Conservation (phyloP, 176 grass and related monocot species). For the Bonia amplexicaulis region DNA sequence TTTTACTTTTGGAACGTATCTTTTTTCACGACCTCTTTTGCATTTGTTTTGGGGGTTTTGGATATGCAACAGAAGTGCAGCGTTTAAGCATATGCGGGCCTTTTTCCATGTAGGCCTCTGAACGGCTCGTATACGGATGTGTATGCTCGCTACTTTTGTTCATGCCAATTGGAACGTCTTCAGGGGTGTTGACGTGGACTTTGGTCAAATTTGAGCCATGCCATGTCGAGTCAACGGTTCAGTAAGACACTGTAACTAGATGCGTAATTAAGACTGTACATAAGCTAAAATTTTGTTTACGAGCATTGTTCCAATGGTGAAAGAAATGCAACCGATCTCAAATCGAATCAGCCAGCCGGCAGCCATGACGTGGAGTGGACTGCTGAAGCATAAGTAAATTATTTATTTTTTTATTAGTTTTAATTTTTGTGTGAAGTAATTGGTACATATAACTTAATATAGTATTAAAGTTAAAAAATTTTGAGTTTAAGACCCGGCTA, state of each 20-base stretch:
- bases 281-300: not conserved
- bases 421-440: too few species aligned
- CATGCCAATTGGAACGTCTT: not conserved
- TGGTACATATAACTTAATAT: too few species aligned
- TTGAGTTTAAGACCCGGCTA: too few species aligned
- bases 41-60: not conserved
- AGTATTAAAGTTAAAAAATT: accelerated
- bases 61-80: not conserved
- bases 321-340: not conserved
- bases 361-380: not conserved
- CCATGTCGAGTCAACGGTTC: not conserved
- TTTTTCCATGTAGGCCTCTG: not conserved
- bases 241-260: not conserved
- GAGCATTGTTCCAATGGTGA: not conserved
- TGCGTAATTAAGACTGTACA: not conserved
- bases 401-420: too few species aligned
- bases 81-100: not conserved
- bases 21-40: not conserved
- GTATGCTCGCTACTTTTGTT: not conserved
- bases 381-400: too few species aligned
- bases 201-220: not conserved
- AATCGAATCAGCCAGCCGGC: not conserved
- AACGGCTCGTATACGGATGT: not conserved
- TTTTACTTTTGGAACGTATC: not conserved
- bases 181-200: not conserved